These are phyloP conservation scores for Porcisia deanei DNA, from an alignment of 208 protist genomes.

Conservation along the genomic window DNA sequence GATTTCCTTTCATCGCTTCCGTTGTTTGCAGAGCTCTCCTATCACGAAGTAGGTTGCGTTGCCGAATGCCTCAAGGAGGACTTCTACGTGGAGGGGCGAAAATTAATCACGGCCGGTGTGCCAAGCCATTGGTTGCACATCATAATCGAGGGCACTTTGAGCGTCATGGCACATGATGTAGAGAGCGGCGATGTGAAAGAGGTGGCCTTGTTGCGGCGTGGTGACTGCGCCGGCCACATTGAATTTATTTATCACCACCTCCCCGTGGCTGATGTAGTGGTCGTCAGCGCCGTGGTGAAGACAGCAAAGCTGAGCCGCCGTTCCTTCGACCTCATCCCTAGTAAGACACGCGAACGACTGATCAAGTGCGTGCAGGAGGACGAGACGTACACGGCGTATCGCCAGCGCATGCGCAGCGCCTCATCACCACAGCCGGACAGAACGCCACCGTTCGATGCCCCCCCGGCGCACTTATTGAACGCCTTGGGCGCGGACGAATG, in stretches of 20 bases:
- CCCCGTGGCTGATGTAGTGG: conserved; percentile 60
- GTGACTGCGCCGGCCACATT: conserved; percentile 62
- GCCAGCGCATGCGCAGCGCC: conserved; percentile 33
- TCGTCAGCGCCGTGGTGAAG: conserved; percentile 39
- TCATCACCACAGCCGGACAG: conserved; percentile 38
- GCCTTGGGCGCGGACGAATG: conserved; percentile 27
- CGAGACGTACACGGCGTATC: conserved; percentile 51
- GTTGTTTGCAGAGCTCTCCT: conserved; percentile 35
- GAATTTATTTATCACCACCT: conserved; percentile 79
- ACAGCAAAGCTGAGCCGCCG: conserved; percentile 70
- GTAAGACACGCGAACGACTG: conserved; percentile 33
- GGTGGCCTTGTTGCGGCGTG: conserved; percentile 41
- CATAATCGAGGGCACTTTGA: conserved; percentile 62
- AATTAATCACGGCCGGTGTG: conserved; percentile 55
- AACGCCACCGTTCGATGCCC: conserved; percentile 46
- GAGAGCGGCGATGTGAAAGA: conserved; percentile 32
- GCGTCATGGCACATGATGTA: conserved; percentile 42
- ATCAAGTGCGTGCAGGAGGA: conserved; percentile 41
- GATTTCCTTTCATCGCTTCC: conserved; percentile 52
- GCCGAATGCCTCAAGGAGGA: conserved; percentile 65
- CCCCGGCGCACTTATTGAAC: conserved; percentile 31
- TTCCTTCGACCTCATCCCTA: conserved; percentile 70
- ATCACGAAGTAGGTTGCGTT: conserved; percentile 41
- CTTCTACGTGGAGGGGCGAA: conserved; percentile 49
- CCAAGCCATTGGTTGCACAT: conserved; percentile 71